Evolutionary conservation across 805 yeast genomes (phyloP), one percentile per base, ranked within the genome.

Genomic region (Saccharomycopsis olivae): DNA sequence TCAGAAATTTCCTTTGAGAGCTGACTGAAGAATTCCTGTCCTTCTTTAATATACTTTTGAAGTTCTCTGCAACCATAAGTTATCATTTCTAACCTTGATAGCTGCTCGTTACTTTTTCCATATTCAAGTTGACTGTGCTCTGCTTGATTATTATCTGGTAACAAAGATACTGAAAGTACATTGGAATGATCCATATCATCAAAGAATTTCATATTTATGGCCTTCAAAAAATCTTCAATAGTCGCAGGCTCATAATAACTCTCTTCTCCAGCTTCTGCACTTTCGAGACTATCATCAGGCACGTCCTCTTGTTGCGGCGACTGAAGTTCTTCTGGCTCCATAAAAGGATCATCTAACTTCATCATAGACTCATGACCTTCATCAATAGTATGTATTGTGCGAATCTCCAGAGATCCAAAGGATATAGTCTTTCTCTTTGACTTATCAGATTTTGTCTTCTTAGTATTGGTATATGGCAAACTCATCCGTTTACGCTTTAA

Each of bases 11-110:
- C 66, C 13, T 56, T 55, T 31, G 66, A 66, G 24, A 69, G 56
- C 30, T 64, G 61, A 1, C 60, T 57, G 47, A 66, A 69, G 10
- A 65, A 52, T 10, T 51, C 56, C 36, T 63, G 60, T 2, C 75
- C 76, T 35, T 70, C 71, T n/a, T 54, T 54, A 28, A 74, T 65
- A 43, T 69, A 68, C 24, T 61, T 65, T n/a, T 58, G 57, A 42
- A 74, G 53, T 44, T 73, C 77, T 29, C 62, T 58, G 49, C 73
- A 66, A 40, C 75, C 67, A 41, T 69, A 68, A 34, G 68, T 69
- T 44, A 62, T 63, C 37, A 72, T 53, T 21, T 68, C 69, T 20
- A 69, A 53, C 11, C 64, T 49, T 6, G 70, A 69, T 11, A 71
- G 52, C 37, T 62, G 60, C 15, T 65, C 60, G 16, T 58, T 54